phyloP scores from a whole-genome alignment of 1,284 basidiomycete genomes.

The Fistulinella cinereoalba region DNA sequence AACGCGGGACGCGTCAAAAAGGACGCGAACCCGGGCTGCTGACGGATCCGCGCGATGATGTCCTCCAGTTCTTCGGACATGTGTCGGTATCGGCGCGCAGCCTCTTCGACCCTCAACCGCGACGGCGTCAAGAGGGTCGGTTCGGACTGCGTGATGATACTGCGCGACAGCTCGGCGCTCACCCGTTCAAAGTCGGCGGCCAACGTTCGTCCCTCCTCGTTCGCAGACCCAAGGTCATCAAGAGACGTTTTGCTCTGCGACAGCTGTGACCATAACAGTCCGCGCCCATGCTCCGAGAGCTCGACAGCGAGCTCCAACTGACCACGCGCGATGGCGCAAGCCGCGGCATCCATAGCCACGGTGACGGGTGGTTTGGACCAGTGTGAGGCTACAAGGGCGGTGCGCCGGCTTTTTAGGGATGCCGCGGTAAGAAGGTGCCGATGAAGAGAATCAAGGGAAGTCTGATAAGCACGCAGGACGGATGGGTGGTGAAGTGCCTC shows the following conservation, averaged over 20 bases:
- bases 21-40: slow-evolving; percentile 25
- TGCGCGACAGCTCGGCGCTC: slow-evolving; percentile 16
- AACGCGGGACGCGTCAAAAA: slow-evolving; percentile 29
- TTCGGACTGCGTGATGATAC: background rate
- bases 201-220: slow-evolving; percentile 14
- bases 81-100: slow-evolving; percentile 13
- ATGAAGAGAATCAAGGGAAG: slow-evolving; percentile 15
- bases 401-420: slow-evolving; percentile 19
- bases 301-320: slow-evolving; percentile 23
- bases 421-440: slow-evolving; percentile 18
- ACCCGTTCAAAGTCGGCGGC: slow-evolving; percentile 27
- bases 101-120: slow-evolving; percentile 13
- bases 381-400: slow-evolving; percentile 3
- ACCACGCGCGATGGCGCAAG: slow-evolving; percentile 24
- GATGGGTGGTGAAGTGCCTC: slow-evolving; percentile 17
- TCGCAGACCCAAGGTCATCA: slow-evolving; percentile 14
- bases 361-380: background rate
- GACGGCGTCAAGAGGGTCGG: background rate
- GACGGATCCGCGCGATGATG: slow-evolving; percentile 24
- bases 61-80: slow-evolving; percentile 18
- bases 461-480: slow-evolving; percentile 22
- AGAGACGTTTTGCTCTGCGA: slow-evolving; percentile 25
- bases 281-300: slow-evolving; percentile 30
- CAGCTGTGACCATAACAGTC: slow-evolving; percentile 29
- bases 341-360: slow-evolving; percentile 25